These are phyloP conservation scores for Penicillium silybi DNA, from an alignment of 495 filamentous ascomycete genomes.

Conservation along the genomic window DNA sequence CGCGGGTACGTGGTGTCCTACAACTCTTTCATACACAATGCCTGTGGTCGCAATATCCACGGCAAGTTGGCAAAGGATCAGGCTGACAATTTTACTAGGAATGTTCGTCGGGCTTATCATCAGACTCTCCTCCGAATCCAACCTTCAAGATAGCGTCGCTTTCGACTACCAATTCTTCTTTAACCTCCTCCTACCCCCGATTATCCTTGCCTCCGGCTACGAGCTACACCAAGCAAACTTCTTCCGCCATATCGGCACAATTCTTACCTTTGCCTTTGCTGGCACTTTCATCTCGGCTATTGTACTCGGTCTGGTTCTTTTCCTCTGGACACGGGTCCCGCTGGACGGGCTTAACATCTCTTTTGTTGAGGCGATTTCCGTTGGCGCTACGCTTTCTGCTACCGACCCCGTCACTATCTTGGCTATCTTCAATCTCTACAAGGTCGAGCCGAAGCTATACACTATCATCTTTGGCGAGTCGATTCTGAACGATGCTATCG, in stretches of 20 bases:
- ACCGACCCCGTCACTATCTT: conserved; percentile 97
- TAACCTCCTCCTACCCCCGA: conserved; percentile 93
- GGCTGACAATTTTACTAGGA: conserved; percentile 49
- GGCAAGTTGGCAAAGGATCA: not conserved
- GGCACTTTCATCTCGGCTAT: conserved; percentile 96
- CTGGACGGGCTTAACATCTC: conserved; percentile 79
- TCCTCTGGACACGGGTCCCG: conserved; percentile 80
- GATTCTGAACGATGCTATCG: conserved; percentile 95
- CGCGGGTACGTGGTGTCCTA: conserved; percentile 81
- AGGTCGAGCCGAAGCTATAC: conserved; percentile 97
- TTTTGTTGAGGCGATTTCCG: conserved; percentile 92
- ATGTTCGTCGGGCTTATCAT: conserved; percentile 95
- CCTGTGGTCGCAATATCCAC: not conserved
- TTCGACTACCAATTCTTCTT: conserved; percentile 99
- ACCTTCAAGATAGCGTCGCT: conserved; percentile 81
- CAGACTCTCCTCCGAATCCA: conserved; percentile 69
- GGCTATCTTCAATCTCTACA: conserved; percentile 98
- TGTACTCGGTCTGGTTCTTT: conserved; percentile 83
- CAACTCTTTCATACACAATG: not conserved
- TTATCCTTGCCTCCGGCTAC: conserved; percentile 95
- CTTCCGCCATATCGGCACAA: conserved; percentile 96
- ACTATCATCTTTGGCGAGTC: conserved; percentile 98
- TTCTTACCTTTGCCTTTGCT: conserved; percentile 96
- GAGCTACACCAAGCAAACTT: conserved; percentile 98
- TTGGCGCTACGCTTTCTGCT: conserved; percentile 92